Percentiles rank a stretch among this genome's conserved stretches.
These are phyloP conservation scores for Fusarium sp. DNA, from an alignment of 2,329 filamentous ascomycete species.

Conservation along the genomic window DNA sequence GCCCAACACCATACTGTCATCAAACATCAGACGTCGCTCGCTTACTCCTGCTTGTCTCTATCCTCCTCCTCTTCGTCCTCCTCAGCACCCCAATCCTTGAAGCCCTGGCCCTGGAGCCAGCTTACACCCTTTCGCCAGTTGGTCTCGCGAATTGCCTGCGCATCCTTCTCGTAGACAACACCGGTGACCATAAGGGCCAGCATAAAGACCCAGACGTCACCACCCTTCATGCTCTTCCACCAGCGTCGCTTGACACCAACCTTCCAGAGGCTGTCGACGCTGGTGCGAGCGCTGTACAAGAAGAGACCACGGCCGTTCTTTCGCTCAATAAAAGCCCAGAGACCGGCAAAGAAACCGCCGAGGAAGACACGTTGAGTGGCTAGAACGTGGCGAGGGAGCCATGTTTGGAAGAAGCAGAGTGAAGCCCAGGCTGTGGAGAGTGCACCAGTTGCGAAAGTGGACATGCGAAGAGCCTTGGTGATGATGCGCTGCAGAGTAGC, in stretches of 20 bases:
- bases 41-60: slow-evolving; percentile 49
- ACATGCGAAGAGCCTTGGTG: slow-evolving; percentile 77
- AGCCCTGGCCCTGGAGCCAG: slow-evolving; percentile 81
- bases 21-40: slow-evolving; percentile 34
- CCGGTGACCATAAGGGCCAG: slow-evolving; percentile 82
- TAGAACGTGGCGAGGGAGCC: slow-evolving; percentile 79
- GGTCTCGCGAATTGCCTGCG: slow-evolving; percentile 74
- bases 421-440: slow-evolving; percentile 89
- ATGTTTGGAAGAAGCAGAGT: slow-evolving; percentile 87
- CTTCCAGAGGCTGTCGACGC: slow-evolving; percentile 88
- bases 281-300: slow-evolving; percentile 81
- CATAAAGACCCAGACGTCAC: slow-evolving; percentile 88
- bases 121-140: slow-evolving; percentile 78
- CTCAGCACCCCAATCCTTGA: slow-evolving; percentile 72
- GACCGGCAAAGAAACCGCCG: slow-evolving; percentile 84
- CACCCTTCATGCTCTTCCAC: slow-evolving; percentile 85
- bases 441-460: slow-evolving; percentile 80
- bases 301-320: slow-evolving; percentile 75
- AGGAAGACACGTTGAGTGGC: slow-evolving; percentile 91
- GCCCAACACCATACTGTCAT: slow-evolving; percentile 41
- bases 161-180: slow-evolving; percentile 79
- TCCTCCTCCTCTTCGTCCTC: slow-evolving; percentile 60
- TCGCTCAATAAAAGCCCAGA: slow-evolving; percentile 85
- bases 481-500: slow-evolving; percentile 74
- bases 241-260: slow-evolving; percentile 90